These are phyloP conservation scores for Termitomyces sp. DNA, from an alignment of 768 basidiomycete species.

Conservation along the genomic window DNA sequence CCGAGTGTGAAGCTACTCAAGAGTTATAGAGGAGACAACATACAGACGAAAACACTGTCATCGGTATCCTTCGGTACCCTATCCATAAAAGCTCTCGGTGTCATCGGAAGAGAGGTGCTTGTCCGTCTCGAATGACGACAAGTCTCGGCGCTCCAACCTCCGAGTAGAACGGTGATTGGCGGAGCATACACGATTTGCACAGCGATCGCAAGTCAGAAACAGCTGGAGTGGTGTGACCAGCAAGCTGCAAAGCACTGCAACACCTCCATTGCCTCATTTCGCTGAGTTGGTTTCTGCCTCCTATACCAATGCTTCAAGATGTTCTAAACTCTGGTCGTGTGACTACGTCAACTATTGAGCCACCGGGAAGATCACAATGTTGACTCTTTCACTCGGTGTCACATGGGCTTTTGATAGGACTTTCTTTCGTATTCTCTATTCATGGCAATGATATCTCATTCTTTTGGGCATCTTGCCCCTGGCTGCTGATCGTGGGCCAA, in stretches of 20 bases:
- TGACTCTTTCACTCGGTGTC: not conserved
- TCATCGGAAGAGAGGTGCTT: too few relatives aligned
- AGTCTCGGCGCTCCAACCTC: too few relatives aligned
- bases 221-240: too few relatives aligned
- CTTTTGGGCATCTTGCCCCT: not conserved
- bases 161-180: too few relatives aligned
- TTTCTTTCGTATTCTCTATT: not conserved
- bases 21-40: conserved; percentile 1
- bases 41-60: not conserved
- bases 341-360: too few relatives aligned
- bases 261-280: not conserved
- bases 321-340: too few relatives aligned
- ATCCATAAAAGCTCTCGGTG: too few relatives aligned
- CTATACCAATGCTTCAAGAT: not conserved
- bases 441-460: not conserved
- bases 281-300: not conserved
- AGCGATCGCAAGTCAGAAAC: too few relatives aligned
- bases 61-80: not conserved
- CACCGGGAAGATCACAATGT: too few relatives aligned
- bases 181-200: too few relatives aligned
- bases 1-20: conserved; percentile 31
- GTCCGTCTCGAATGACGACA: too few relatives aligned
- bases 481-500: not conserved
- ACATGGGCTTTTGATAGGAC: not conserved
- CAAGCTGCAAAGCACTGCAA: not conserved